These are phyloP conservation scores for Colletotrichum cuscutae DNA, from an alignment of 2,329 filamentous ascomycete genomes.

Conservation along the genomic window DNA sequence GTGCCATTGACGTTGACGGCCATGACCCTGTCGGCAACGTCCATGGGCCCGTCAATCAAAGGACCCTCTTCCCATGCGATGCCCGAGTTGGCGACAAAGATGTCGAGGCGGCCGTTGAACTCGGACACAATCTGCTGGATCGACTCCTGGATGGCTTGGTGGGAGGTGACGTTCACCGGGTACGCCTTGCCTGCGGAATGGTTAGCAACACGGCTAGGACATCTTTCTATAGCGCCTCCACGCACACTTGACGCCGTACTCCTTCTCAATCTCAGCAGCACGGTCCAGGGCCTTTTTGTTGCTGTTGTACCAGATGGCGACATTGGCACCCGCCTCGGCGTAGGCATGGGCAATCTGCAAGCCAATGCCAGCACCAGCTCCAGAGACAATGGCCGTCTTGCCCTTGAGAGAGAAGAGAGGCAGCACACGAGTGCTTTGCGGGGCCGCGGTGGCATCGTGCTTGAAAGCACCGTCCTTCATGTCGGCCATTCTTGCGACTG, in stretches of 20 bases:
- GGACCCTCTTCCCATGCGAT: constrained; percentile 78
- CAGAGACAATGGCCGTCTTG: constrained; percentile 76
- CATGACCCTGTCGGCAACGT: constrained; percentile 75
- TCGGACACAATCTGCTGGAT: constrained; percentile 68
- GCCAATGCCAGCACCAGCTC: constrained; percentile 75
- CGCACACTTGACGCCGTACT: constrained; percentile 75
- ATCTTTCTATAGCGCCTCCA: constrained; percentile 24
- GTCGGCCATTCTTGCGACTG: constrained; percentile 47
- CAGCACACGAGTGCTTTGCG: constrained; percentile 63
- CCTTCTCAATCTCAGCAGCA: constrained; percentile 71
- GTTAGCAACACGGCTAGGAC: constrained; percentile 4
- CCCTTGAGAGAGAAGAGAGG: constrained; percentile 76
- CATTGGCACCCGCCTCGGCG: constrained; percentile 77
- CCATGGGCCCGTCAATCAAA: constrained; percentile 72
- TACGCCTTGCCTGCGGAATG: constrained; percentile 64
- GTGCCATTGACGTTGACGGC: constrained; percentile 79
- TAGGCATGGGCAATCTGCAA: constrained; percentile 71
- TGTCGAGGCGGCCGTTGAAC: constrained; percentile 79
- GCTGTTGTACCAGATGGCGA: constrained; percentile 78
- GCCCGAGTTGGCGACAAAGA: constrained; percentile 84
- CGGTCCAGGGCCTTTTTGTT: constrained; percentile 72
- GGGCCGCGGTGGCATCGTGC: constrained; percentile 64
- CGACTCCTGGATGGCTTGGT: constrained; percentile 60
- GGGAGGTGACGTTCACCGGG: constrained; percentile 68
- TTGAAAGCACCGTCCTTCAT: constrained; percentile 62